A percentile compares a stretch with the other conserved stretches of the same genome.
phyloP scores from a whole-genome alignment of 345 rosid species.

The Eucalyptus curtisii region DNA sequence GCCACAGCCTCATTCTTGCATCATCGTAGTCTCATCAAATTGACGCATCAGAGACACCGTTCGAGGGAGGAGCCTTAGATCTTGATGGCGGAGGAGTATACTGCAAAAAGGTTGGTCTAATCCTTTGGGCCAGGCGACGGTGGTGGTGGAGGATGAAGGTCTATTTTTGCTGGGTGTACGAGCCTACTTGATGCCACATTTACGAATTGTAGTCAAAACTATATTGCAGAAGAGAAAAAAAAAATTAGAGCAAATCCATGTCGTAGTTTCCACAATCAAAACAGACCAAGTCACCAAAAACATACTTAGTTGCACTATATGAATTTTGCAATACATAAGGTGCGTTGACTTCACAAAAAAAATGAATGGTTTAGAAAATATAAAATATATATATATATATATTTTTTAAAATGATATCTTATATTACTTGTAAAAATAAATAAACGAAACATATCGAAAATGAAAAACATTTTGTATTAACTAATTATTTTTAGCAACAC shows the following conservation, averaged over 20 bases:
- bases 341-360: no score
- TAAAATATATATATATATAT: no score
- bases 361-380: no score
- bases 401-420: no score
- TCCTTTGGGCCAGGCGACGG: not conserved
- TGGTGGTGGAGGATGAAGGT: not conserved
- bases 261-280: not conserved
- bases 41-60: not conserved
- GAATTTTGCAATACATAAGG: no score
- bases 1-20: not conserved
- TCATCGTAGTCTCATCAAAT: not conserved
- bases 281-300: not conserved
- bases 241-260: not conserved
- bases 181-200: no score
- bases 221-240: not conserved
- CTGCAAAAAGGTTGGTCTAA: not conserved
- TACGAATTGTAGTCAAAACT: no score
- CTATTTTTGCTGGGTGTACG: no score
- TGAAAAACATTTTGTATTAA: no score
- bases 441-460: no score
- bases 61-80: fast-evolving
- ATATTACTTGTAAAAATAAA: fast-evolving
- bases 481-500: fast-evolving
- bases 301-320: not conserved
- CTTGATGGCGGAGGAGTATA: not conserved